Conservation (phyloP, 2,329 filamentous ascomycete genomes). For the Ramularia endophylla region DNA sequence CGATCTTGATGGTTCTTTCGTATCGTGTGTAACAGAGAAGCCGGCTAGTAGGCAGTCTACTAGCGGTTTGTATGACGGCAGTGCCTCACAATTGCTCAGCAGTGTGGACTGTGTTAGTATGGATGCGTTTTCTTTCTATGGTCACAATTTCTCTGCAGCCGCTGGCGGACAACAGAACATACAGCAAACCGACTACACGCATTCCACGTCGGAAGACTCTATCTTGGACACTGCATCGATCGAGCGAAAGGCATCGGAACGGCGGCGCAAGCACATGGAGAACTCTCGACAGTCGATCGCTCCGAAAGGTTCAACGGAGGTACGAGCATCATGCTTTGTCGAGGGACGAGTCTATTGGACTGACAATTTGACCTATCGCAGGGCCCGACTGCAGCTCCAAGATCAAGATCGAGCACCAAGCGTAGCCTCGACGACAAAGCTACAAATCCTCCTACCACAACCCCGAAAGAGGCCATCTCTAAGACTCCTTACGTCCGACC, state of each 20-base stretch:
- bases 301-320: constrained; percentile 20
- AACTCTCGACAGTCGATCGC: constrained; percentile 24
- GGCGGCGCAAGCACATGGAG: constrained; percentile 27
- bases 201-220: no score
- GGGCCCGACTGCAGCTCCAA: not conserved
- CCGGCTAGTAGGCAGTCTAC: constrained; percentile 21
- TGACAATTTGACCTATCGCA: no score
- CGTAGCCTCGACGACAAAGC: constrained; percentile 4
- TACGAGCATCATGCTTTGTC: not conserved
- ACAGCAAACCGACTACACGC: constrained; percentile 17
- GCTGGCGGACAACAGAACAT: constrained; percentile 12
- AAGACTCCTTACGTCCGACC: constrained; percentile 58
- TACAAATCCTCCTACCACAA: no score
- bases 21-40: constrained; percentile 20
- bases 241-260: constrained; percentile 21
- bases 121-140: constrained; percentile 20
- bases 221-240: constrained; percentile 11
- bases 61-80: constrained; percentile 20
- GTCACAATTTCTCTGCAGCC: constrained; percentile 21
- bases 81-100: constrained; percentile 18
- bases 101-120: constrained; percentile 23
- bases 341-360: no score
- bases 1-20: constrained; percentile 21
- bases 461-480: constrained; percentile 29
- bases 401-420: constrained; percentile 32